These are phyloP conservation scores for Mycosphaerella sp. DNA, from an alignment of 2,329 filamentous ascomycete genomes.

Conservation along the genomic window DNA sequence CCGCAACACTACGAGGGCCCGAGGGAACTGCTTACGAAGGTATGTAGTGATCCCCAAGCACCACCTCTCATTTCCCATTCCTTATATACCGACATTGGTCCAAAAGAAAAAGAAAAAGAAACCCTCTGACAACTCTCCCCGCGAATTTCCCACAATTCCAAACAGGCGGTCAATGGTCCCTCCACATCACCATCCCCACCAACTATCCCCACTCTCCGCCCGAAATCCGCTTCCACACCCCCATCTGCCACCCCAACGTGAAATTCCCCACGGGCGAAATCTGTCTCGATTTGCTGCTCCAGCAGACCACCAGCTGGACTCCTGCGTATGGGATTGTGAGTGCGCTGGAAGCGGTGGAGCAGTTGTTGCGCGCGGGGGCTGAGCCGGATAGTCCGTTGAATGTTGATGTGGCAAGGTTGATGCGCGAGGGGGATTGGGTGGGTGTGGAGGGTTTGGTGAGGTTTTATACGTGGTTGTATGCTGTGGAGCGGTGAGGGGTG, in stretches of 20 bases:
- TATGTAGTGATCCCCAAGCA: too few relatives aligned
- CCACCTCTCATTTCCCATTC: neutral
- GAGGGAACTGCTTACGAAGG: constrained; percentile 56
- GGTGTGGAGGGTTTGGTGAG: constrained; percentile 65
- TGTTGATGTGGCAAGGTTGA: constrained; percentile 67
- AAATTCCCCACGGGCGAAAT: constrained; percentile 75
- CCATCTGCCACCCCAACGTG: constrained; percentile 79
- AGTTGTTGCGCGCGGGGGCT: constrained; percentile 57
- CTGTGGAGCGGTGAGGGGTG: constrained; percentile 12
- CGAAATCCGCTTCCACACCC: constrained; percentile 71
- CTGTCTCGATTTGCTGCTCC: constrained; percentile 72
- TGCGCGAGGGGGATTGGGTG: constrained; percentile 61
- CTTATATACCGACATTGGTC: neutral
- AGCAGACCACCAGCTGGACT: constrained; percentile 65
- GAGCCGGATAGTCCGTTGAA: constrained; percentile 72
- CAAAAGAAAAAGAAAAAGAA: too few relatives aligned
- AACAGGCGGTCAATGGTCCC: constrained; percentile 74
- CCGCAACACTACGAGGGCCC: constrained; percentile 56
- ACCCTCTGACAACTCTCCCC: neutral
- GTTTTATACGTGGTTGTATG: constrained; percentile 58
- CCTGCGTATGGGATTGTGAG: constrained; percentile 76
- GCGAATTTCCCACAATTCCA: too few relatives aligned
- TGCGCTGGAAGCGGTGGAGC: constrained; percentile 65
- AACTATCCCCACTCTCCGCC: constrained; percentile 77
- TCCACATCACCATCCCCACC: constrained; percentile 67